Evolutionary conservation across 495 filamentous ascomycete genomes (phyloP), one percentile per base, ranked within the genome.

Genomic region (Aspergillus incahuasiensis): DNA sequence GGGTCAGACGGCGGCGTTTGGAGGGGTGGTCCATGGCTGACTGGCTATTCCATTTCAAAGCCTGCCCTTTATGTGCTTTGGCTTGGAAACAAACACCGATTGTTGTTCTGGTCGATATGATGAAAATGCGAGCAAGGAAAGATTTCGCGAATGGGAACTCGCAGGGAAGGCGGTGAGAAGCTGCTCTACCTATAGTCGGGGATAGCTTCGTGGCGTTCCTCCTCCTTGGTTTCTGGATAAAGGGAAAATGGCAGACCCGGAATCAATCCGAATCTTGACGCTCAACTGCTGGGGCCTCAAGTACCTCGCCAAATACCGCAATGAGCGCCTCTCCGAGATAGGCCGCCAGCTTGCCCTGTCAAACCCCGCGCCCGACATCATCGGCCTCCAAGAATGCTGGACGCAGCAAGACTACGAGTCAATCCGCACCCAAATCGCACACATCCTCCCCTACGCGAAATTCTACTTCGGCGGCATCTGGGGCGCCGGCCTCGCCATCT

Each of bases 261-360:
- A 68, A 13, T 56, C 67, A 7, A 83, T 97, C 63, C 85, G 86
- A 54, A 75, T 97, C 52, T 73, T 97, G 63, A 89, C 88, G 3
- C 83, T 95, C 67, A 98, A 98, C 68, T 95, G 90, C 82, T 97
- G 94, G 91, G 94, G 94, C 40, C 82, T 97, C 52, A 94, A 95
- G 69, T 94, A 83, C 72, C 77, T 97, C 60, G 82, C 91, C 56
- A 86, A 85, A 62, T 79, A 87, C 59, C 90, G 92, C 52, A 75
- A 79, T 60, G 89, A 88, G 65, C 91, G 94, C 32, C 80, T 97
- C 44, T 66, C 77, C 11, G 90, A 96, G 68, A 96, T 98, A 59
- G 91, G 91, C 44, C 81, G 82, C 44, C 82, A 83, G 49, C 79
- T 95, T 28, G 85, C 88, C 58, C 65, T 79, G 6, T 75, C 85